Conservation (phyloP, 345 rosid genomes). For the Gossypium arboreum region DNA sequence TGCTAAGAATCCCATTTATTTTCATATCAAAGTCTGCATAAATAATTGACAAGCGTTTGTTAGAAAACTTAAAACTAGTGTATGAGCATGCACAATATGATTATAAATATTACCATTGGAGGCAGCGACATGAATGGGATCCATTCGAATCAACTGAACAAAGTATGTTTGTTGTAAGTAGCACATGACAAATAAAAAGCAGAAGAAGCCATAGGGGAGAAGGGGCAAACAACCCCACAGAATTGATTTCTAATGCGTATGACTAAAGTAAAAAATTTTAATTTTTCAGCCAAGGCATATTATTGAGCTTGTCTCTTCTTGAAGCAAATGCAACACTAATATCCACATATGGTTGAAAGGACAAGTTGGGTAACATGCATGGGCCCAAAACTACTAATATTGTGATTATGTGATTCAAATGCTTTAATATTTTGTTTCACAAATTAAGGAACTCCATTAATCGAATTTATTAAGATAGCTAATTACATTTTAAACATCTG, state of each 20-base stretch:
- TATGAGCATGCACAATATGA: background rate
- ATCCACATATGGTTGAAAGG: background rate
- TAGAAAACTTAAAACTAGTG: background rate
- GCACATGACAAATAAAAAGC: background rate
- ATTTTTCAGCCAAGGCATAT: slow-evolving; percentile 8
- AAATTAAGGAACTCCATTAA: background rate
- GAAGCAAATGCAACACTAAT: slow-evolving; percentile 4
- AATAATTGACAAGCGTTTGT: background rate
- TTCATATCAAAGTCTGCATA: slow-evolving; percentile 42
- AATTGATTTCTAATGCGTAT: slow-evolving; percentile 7
- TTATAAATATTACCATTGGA: slow-evolving; percentile 10
- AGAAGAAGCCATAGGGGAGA: background rate
- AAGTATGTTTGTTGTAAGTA: background rate
- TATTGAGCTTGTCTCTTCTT: slow-evolving; percentile 2
- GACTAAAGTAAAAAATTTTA: background rate
- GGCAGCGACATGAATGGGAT: background rate
- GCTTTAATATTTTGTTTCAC: background rate
- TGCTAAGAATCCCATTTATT: slow-evolving; percentile 32
- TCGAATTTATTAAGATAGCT: background rate
- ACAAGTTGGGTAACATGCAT: background rate
- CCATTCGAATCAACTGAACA: slow-evolving; percentile 7
- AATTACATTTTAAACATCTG: background rate
- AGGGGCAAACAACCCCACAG: background rate
- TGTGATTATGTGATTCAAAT: no score
- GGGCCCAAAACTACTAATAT: background rate